These are phyloP conservation scores for Backusella tarrabulga DNA, from an alignment of 192 early-diverging fungal species.

Conservation along the genomic window DNA sequence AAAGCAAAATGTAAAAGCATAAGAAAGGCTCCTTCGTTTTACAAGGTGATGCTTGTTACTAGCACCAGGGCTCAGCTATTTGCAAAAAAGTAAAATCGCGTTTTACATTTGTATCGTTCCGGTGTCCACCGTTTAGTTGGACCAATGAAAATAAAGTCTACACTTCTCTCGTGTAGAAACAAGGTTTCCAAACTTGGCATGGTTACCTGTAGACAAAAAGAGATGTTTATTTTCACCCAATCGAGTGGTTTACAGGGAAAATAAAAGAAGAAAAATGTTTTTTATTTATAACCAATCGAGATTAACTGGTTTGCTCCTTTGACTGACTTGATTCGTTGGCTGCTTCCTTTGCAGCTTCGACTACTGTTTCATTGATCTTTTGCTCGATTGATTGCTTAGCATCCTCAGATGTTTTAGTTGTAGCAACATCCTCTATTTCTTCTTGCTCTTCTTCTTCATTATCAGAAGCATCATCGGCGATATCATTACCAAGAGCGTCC, in stretches of 20 bases:
- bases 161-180: no score
- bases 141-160: no score
- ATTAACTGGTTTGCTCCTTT: neutral
- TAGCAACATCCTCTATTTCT: no score
- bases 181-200: no score
- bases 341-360: neutral
- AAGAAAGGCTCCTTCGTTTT: no score
- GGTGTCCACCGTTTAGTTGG: no score
- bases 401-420: neutral
- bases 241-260: neutral
- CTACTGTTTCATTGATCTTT: neutral
- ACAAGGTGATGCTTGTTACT: no score
- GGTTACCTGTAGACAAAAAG: no score
- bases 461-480: neutral
- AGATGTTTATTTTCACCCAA: neutral
- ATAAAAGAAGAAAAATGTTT: neutral
- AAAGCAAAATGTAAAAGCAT: no score
- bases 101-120: no score
- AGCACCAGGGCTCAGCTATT: no score
- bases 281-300: neutral
- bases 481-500: conserved; percentile 19
- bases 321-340: neutral
- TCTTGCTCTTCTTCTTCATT: neutral
- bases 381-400: neutral
- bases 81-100: no score